Evolutionary conservation across 2,329 filamentous ascomycete species (phyloP).

Genomic region (Lachnellula willkommii): DNA sequence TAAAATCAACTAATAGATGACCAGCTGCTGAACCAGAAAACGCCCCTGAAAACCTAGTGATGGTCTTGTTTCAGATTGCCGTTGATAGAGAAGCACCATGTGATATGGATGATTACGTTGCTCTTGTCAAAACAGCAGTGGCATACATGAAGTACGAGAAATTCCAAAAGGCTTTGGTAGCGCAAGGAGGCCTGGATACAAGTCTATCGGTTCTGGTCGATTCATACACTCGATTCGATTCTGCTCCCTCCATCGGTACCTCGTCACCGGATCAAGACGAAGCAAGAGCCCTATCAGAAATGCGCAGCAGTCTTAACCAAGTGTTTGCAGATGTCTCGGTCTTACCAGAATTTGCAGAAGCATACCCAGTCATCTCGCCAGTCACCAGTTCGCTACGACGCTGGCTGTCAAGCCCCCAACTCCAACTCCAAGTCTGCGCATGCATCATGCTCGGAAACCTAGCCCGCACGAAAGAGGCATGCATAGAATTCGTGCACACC

Average conservation of each 20-base stretch:
- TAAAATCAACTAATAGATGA: neutral
- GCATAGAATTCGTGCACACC: slow-evolving; percentile 44
- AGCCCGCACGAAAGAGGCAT: slow-evolving; percentile 52
- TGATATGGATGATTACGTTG: slow-evolving; percentile 51
- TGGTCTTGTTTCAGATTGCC: slow-evolving; percentile 47
- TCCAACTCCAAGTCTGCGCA: slow-evolving; percentile 49
- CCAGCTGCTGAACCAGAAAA: slow-evolving; percentile 28
- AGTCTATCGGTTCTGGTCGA: slow-evolving; percentile 47
- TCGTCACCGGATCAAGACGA: slow-evolving; percentile 34
- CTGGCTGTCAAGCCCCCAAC: slow-evolving; percentile 42
- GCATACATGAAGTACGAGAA: slow-evolving; percentile 50
- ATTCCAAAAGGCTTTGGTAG: slow-evolving; percentile 46
- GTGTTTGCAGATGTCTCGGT: slow-evolving; percentile 48
- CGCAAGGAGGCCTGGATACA: slow-evolving; percentile 30
- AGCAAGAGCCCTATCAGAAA: slow-evolving; percentile 44
- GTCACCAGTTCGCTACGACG: slow-evolving; percentile 39
- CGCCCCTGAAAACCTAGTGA: slow-evolving; percentile 41
- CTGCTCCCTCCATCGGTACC: slow-evolving; percentile 23
- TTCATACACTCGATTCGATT: slow-evolving; percentile 41
- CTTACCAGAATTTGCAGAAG: slow-evolving; percentile 40
- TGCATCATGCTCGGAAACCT: slow-evolving; percentile 59
- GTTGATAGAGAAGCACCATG: slow-evolving; percentile 35
- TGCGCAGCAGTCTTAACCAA: slow-evolving; percentile 47
- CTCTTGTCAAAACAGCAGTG: slow-evolving; percentile 46
- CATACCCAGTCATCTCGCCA: slow-evolving; percentile 39